Base-by-base conservation (phyloP, 148 eudicot species). In the Rhododendron molle region DNA sequence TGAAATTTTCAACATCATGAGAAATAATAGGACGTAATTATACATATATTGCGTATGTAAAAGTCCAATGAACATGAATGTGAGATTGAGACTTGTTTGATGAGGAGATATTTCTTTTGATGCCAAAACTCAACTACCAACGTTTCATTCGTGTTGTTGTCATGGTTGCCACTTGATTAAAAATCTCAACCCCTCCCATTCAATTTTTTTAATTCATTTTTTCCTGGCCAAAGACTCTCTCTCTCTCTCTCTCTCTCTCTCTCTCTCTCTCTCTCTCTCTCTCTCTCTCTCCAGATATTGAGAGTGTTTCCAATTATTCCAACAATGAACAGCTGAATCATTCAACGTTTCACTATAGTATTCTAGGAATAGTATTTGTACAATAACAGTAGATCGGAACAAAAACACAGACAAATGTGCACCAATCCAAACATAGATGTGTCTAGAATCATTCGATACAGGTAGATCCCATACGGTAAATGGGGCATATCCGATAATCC, bases 111-210 rank as follows among this genome's bases (percentile, higher is more conserved):
- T 77, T 34, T 77, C 9, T 43, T 40, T 9, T 43, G 28, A 23
- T 74, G 46, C 32, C 44, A 32, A 71, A 28, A 49, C 32, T 76
- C 26, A 40, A 38, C 52, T 21, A 23, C 18, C 80, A 77, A 2
- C 49, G 12, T 43, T 77, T 23, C 43, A 44, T 23, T 43, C 23
- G 3, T 23, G 50, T 77, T 36, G 26, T 43, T 77, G 32, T 77
- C 28, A 77, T 10, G 80, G 18, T 43, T 77, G 80, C 50, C 52
- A 77, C 80, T 77, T 77, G 80, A 73, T 73, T 73, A 73, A 73
- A 38, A 20, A 76, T 76, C 50, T 76, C 79, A 40, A 76, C 46
- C 78, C 26, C 50, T 40, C n/a, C 16, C 80, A 76, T 40, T 9
- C 80, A 43, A 76, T 18, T 74, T 36, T 14, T 4, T 18, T 13